A percentile compares a stretch with the other conserved stretches of the same genome.
Conservation (phyloP, 2,329 filamentous ascomycete species). For the Colletotrichum liriopes region DNA sequence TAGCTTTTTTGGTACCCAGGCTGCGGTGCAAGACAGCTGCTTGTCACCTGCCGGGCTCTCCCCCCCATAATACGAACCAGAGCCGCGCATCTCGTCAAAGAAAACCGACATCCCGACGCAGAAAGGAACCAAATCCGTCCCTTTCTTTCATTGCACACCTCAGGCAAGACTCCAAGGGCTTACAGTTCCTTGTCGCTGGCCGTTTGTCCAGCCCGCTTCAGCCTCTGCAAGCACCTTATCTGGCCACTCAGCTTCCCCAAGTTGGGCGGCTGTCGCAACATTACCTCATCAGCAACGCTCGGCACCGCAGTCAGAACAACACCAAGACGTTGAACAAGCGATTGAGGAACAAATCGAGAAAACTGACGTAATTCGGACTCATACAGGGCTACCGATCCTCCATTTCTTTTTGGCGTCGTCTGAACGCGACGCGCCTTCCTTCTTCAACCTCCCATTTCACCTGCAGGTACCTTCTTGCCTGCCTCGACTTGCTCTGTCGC, state of each 20-base stretch:
- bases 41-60: neutral
- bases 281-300: neutral
- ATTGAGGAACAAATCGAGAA: too few relatives aligned
- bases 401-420: neutral
- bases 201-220: neutral
- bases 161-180: neutral
- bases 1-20: neutral
- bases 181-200: neutral
- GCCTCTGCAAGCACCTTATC: neutral
- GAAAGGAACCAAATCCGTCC: neutral
- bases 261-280: neutral
- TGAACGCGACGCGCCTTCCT: slow-evolving; percentile 3
- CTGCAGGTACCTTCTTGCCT: slow-evolving; percentile 2
- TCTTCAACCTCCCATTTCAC: slow-evolving; percentile 7
- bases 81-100: slow-evolving; percentile 5
- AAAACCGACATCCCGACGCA: neutral
- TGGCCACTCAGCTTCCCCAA: neutral
- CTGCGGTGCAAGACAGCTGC: neutral
- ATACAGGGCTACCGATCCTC: neutral
- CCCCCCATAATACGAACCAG: neutral
- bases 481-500: neutral
- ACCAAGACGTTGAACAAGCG: neutral
- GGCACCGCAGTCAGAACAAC: neutral
- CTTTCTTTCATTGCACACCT: neutral
- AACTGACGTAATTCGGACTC: neutral